Evolutionary conservation across 108 stramenopile species (phyloP).

Genomic region (Stephanodiscus triporus): DNA sequence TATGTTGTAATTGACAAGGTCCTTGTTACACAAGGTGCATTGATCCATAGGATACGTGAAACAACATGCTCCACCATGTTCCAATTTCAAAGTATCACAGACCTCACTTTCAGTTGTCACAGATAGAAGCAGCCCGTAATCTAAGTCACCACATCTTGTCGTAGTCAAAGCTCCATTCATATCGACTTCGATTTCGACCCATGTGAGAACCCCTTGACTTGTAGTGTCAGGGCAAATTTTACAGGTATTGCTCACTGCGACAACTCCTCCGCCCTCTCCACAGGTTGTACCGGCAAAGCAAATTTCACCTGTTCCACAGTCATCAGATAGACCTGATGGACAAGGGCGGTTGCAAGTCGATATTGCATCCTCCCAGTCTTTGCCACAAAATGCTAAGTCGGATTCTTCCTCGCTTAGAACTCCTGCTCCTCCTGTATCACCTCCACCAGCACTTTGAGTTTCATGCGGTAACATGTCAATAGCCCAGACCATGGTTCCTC

Average conservation of each 20-base stretch:
- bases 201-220: slow-evolving; percentile 37
- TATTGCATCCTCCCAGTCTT: slow-evolving; percentile 39
- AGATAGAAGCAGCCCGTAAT: slow-evolving; percentile 33
- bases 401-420: slow-evolving; percentile 31
- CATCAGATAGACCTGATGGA: slow-evolving; percentile 40
- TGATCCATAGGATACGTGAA: slow-evolving; percentile 39
- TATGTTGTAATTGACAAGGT: slow-evolving; percentile 29
- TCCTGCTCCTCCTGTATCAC: slow-evolving; percentile 6
- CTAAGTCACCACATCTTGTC: slow-evolving; percentile 45
- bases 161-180: slow-evolving; percentile 40
- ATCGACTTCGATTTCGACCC: slow-evolving; percentile 45
- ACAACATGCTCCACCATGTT: slow-evolving; percentile 28
- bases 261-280: slow-evolving; percentile 31
- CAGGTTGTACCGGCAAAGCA: slow-evolving; percentile 50
- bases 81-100: slow-evolving; percentile 40
- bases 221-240: slow-evolving; percentile 51
- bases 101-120: slow-evolving; percentile 33
- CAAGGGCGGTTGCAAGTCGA: slow-evolving; percentile 39
- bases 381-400: slow-evolving; percentile 40
- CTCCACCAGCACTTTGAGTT: slow-evolving; percentile 11
- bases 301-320: slow-evolving; percentile 40
- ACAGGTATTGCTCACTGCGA: slow-evolving; percentile 29
- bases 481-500: slow-evolving; percentile 50
- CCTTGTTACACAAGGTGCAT: slow-evolving; percentile 42
- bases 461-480: slow-evolving; percentile 42